phyloP scores from a whole-genome alignment of 2,329 filamentous ascomycete species.

The Cladophialophora exuberans region DNA sequence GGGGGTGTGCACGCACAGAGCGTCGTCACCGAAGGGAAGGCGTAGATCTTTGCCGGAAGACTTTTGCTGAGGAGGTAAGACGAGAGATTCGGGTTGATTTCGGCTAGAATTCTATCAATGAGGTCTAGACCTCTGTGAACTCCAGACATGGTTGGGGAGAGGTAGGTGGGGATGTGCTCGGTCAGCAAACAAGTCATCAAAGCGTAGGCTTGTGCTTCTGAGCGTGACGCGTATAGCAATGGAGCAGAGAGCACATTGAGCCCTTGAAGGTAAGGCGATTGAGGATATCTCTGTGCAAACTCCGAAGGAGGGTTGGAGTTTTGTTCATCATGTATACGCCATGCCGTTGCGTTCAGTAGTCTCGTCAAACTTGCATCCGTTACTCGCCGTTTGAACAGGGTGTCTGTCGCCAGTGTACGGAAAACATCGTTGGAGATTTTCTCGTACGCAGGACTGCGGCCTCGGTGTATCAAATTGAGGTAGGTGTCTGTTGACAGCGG shows the following conservation, averaged over 20 bases:
- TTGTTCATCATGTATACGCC: conserved; percentile 83
- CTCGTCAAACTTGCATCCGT: conserved; percentile 94
- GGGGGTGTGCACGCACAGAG: conserved; percentile 95
- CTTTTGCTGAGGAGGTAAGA: conserved; percentile 82
- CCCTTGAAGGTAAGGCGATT: conserved; percentile 77
- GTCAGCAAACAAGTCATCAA: conserved; percentile 88
- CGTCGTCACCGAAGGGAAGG: conserved; percentile 92
- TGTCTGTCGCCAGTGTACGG: conserved; percentile 92
- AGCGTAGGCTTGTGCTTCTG: conserved; percentile 91
- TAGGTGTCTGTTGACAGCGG: conserved; percentile 86
- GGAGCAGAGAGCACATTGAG: conserved; percentile 98
- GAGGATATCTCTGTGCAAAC: conserved; percentile 38
- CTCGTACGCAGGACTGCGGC: conserved; percentile 89
- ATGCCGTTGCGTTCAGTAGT: conserved; percentile 90
- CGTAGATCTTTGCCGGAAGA: conserved; percentile 91
- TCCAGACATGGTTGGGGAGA: conserved; percentile 94
- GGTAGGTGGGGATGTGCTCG: conserved; percentile 87
- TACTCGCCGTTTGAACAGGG: conserved; percentile 92
- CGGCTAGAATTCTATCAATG: conserved; percentile 87
- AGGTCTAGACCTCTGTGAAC: conserved; percentile 90
- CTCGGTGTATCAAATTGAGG: conserved; percentile 85
- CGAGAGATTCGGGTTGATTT: conserved; percentile 87
- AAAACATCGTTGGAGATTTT: conserved; percentile 99
- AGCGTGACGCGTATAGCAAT: conserved; percentile 91
- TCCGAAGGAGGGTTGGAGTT: conserved; percentile 55